Evolutionary conservation across 192 early-diverging fungal species (phyloP), one percentile per base, ranked within the genome.

Genomic region (Coemansia javaensis): DNA sequence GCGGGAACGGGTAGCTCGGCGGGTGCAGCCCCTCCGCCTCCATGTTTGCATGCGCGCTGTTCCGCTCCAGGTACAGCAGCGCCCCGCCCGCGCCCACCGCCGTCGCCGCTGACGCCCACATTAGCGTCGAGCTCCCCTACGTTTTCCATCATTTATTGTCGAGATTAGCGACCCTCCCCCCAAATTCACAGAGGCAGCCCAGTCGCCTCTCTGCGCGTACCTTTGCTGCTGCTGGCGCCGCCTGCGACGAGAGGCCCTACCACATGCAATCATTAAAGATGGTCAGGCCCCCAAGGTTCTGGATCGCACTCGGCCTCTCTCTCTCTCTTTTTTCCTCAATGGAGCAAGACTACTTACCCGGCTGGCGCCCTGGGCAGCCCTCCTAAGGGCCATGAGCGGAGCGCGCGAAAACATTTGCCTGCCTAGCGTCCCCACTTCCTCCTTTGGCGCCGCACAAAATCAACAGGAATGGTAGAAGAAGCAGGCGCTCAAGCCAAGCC

Each of bases 11-110:
- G 80, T 87, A 85, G 51, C 79, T 77, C 1, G 95, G 86, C 39
- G 91, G 64, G 74, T 98, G 95, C 45, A 95, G 78, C 38, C 95
- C 95, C 49, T 96, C 87, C 36, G 90, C 92, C 50, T 85, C 83
- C 81, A 88, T 89, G 66, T 85, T 85, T 62, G 89, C 85, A 66
- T 82, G 79, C 14, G 82, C 80, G 33, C 77, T 53, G 59, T 77
- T 79, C 46, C 56, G 53, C 41, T 68, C 42, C 53, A 79, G 33
- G 34, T 66, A 75, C 43, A 75, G 70, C 58, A 79, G 64, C 27
- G 66, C 66, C 39, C 63, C 58, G 25, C 73, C 81, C 16, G 78
- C 68, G 24, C 77, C 68, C 16, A 59, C 59, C 7, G 82, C 77
- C 33, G 87, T 85, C 33, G 85, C 82, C 22, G 67, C 77, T 18